phyloP scores from a whole-genome alignment of 1,284 basidiomycete genomes.

The Boletellus deceptivus region DNA sequence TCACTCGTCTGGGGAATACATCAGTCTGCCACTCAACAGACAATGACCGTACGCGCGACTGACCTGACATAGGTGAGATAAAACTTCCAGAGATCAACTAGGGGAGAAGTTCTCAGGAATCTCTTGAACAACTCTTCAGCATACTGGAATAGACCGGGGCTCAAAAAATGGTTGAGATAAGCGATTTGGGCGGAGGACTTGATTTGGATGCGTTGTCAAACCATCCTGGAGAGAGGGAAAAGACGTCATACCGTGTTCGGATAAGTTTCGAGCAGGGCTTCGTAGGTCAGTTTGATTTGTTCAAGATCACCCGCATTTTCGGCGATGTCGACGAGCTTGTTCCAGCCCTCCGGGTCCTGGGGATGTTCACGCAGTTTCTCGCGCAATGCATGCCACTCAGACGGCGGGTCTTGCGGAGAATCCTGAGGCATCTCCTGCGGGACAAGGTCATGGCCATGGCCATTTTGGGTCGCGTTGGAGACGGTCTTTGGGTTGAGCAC shows the following conservation, averaged over 20 bases:
- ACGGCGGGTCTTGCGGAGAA: constrained; percentile 33
- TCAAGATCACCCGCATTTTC: constrained; percentile 60
- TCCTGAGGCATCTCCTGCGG: constrained; percentile 25
- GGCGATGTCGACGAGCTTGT: constrained; percentile 58
- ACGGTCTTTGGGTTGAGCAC: constrained; percentile 36
- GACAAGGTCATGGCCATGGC: constrained; percentile 24
- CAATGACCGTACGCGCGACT: constrained; percentile 22
- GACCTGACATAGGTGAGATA: constrained; percentile 82
- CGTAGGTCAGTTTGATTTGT: constrained; percentile 63
- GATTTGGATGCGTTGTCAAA: constrained; percentile 29
- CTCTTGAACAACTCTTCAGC: constrained; percentile 79
- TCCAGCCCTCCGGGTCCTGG: constrained; percentile 59
- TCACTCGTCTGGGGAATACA: constrained; percentile 45
- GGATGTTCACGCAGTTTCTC: constrained; percentile 49
- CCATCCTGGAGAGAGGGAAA: constrained; percentile 12
- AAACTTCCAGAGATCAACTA: constrained; percentile 85
- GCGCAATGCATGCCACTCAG: constrained; percentile 50
- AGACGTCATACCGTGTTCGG: constrained; percentile 59
- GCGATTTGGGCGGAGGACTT: constrained; percentile 76
- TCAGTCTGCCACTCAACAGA: constrained; percentile 3
- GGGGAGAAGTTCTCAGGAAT: constrained; percentile 78
- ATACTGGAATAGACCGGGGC: constrained; percentile 61
- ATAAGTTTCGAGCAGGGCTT: constrained; percentile 61
- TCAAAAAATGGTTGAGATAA: constrained; percentile 79
- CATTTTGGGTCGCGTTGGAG: constrained; percentile 25